Evolutionary conservation across 495 filamentous ascomycete genomes (phyloP).

Genomic region (Letharia columbiana): DNA sequence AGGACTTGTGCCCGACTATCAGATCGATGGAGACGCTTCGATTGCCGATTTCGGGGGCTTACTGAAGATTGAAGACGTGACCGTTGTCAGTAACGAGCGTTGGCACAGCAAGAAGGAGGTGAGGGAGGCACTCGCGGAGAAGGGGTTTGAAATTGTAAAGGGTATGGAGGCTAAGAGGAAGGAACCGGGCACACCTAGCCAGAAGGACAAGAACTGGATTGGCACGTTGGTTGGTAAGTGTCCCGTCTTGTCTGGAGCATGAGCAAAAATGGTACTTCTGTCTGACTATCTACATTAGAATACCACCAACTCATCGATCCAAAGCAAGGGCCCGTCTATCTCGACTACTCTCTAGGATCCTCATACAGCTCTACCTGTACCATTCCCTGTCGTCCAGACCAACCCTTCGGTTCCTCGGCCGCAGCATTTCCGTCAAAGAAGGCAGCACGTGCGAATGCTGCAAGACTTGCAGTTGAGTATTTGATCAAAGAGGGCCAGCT

Average conservation of each 20-base stretch:
- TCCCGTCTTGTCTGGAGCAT: neutral
- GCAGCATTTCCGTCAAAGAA: slow-evolving; percentile 28
- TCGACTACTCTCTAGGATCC: slow-evolving; percentile 18
- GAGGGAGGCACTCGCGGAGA: slow-evolving; percentile 21
- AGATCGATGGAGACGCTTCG: slow-evolving; percentile 20
- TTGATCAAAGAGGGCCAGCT: slow-evolving; percentile 23
- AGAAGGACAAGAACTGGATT: slow-evolving; percentile 23
- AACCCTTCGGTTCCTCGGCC: slow-evolving; percentile 15
- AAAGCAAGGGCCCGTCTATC: slow-evolving; percentile 13
- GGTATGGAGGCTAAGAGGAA: slow-evolving; percentile 13
- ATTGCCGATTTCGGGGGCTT: slow-evolving; percentile 17
- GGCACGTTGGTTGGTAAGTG: slow-evolving; percentile 20
- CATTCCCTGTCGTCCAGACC: slow-evolving; percentile 10
- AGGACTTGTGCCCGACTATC: slow-evolving; percentile 17
- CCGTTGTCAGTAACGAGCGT: slow-evolving; percentile 15
- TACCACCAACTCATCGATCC: slow-evolving; percentile 20
- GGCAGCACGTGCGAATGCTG: slow-evolving; percentile 24
- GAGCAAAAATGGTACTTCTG: neutral
- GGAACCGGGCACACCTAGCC: neutral
- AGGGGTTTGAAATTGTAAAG: slow-evolving; percentile 12
- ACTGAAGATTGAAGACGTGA: slow-evolving; percentile 15
- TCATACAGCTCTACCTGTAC: slow-evolving; percentile 20
- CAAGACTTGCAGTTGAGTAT: slow-evolving; percentile 25
- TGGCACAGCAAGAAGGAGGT: slow-evolving; percentile 26
- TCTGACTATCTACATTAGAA: slow-evolving; percentile 4